Base-by-base conservation (phyloP, 2,329 filamentous ascomycete genomes). In the Tolypocladium paradoxum region DNA sequence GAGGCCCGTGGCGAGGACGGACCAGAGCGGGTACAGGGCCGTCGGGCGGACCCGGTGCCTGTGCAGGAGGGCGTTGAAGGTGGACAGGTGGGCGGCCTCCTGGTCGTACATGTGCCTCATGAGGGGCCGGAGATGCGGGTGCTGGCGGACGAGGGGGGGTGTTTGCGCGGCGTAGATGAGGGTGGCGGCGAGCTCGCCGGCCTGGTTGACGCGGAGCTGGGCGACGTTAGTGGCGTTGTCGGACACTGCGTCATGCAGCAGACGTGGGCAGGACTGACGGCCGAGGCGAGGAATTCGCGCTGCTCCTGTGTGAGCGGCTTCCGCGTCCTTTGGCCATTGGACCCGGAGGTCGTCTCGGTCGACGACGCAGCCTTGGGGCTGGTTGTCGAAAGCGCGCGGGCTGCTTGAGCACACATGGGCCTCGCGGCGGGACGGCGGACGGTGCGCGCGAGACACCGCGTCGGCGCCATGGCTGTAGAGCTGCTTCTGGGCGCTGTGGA, bases 71-170 rank as follows among this genome's bases (percentile, higher is more conserved):
- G 75, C 64, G 70, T 96, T 95, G 78, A 97, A 99, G 36, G 85
- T 93, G 4, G 74, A 70, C 61, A 97, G 84, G 70, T 99, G 93
- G 9, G 83, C 86, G 14, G 82, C 90, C 75, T 99, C 93, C 69
- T 99, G 93, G 63, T 93, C 89, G 75, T 96, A 91, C 93, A 99
- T 99, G 77, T 97, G 93, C 62, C 85, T 82, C 90, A 99, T 96
- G 34, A 97, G 74, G 0, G 90, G 87, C 7, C 89, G 85, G 20
- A 99, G 83, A 66, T 96, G 88, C 1, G 93, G 92, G 67, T 96
- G 85, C 5, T 85, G 81, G 59, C 82, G 80, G 53, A 90, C 77
- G 51, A 97, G 73, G n/a, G 85, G 81, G 0, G 91, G 90, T 1
- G 84, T 92, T 70, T 99, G 93, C 2, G 89, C 85, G 1, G 83